Evolutionary conservation across 352 stramenopile genomes (phyloP).

Genomic region (Pythium chondricola): DNA sequence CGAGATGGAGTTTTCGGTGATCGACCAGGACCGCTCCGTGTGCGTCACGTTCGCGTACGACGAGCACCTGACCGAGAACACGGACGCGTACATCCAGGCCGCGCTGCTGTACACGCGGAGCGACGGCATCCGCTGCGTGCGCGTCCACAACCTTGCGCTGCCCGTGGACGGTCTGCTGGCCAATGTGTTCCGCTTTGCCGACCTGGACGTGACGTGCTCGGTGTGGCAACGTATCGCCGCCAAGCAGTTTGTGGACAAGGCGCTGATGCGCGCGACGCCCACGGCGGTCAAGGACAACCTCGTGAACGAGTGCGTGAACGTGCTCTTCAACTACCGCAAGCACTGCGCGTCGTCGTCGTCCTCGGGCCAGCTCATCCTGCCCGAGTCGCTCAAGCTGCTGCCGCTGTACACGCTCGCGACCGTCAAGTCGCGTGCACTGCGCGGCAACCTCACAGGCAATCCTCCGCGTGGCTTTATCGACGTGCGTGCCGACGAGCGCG

Average conservation of each 20-base stretch:
- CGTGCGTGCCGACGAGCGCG: slow-evolving; percentile 78
- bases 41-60: slow-evolving; percentile 88
- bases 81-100: slow-evolving; percentile 81
- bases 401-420: slow-evolving; percentile 85
- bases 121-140: slow-evolving; percentile 82
- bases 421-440: slow-evolving; percentile 84
- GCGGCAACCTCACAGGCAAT: slow-evolving; percentile 75
- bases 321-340: slow-evolving; percentile 90
- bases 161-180: slow-evolving; percentile 68
- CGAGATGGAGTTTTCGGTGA: slow-evolving; percentile 87
- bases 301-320: slow-evolving; percentile 81
- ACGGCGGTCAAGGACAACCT: slow-evolving; percentile 72
- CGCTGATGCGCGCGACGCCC: slow-evolving; percentile 72
- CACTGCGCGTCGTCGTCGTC: slow-evolving; percentile 88
- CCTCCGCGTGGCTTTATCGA: slow-evolving; percentile 79
- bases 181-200: slow-evolving; percentile 86
- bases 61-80: slow-evolving; percentile 64
- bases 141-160: slow-evolving; percentile 88
- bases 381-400: slow-evolving; percentile 88
- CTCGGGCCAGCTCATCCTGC: slow-evolving; percentile 87
- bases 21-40: slow-evolving; percentile 81
- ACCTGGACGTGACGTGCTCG: slow-evolving; percentile 83
- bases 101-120: slow-evolving; percentile 86
- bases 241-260: slow-evolving; percentile 76
- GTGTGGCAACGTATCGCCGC: slow-evolving; percentile 77